A percentile compares a stretch with the other conserved stretches of the same genome.
phyloP scores from a whole-genome alignment of 2,329 filamentous ascomycete species.

The Apiospora phragmitis region DNA sequence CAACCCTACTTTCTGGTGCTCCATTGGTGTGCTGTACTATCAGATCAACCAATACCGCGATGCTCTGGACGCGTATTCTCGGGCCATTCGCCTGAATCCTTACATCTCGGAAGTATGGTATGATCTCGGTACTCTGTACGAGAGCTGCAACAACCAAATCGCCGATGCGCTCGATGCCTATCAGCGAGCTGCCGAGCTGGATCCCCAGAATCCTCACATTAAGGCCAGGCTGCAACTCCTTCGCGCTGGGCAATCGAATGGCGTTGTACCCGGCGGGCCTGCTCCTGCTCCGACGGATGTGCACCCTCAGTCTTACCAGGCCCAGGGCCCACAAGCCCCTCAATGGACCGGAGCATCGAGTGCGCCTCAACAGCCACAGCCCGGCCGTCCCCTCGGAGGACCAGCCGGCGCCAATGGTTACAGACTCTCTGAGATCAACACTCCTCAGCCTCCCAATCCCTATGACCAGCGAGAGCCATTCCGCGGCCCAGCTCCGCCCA shows the following conservation, averaged over 20 bases:
- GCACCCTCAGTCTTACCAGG: conserved; percentile 89
- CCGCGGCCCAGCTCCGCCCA: conserved; percentile 66
- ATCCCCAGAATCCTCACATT: conserved; percentile 91
- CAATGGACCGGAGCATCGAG: conserved; percentile 80
- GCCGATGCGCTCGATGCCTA: conserved; percentile 95
- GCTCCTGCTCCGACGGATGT: conserved; percentile 94
- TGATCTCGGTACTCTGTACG: conserved; percentile 95
- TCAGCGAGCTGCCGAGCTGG: conserved; percentile 88
- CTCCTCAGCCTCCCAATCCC: conserved; percentile 75
- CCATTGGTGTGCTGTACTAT: conserved; percentile 97
- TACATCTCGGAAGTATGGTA: conserved; percentile 99
- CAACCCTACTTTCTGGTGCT: conserved; percentile 99
- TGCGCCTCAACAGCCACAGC: conserved; percentile 50
- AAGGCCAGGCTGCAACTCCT: conserved; percentile 90
- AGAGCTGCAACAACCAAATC: conserved; percentile 98
- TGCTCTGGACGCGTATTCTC: conserved; percentile 94
- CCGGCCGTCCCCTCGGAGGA: conserved; percentile 56
- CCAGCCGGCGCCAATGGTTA: conserved; percentile 57
- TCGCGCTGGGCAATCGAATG: conserved; percentile 74
- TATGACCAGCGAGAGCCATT: conserved; percentile 78
- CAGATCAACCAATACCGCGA: conserved; percentile 99
- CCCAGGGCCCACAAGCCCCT: conserved; percentile 80
- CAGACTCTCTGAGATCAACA: conserved; percentile 73
- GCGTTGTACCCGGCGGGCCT: conserved; percentile 65
- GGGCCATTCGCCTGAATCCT: conserved; percentile 92